A percentile compares a stretch with the other conserved stretches of the same genome.
Evolutionary conservation across 2,329 filamentous ascomycete species (phyloP).

Genomic region (Ilyonectria sp.): DNA sequence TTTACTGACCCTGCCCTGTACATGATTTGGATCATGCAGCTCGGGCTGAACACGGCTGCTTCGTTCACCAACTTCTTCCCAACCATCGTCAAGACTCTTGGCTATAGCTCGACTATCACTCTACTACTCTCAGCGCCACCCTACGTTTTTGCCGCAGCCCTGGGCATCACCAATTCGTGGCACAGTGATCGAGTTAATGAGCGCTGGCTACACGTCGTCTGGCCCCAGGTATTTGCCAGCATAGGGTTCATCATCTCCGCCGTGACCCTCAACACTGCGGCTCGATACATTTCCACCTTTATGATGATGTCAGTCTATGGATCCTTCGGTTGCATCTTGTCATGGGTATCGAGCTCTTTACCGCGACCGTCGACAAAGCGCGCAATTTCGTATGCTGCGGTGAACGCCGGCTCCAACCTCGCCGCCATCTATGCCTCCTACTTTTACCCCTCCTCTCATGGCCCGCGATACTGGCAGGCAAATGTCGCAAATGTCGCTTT

Average conservation of each 20-base stretch:
- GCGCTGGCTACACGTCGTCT: too few relatives aligned
- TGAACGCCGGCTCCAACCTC: constrained; percentile 1
- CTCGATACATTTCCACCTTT: too few relatives aligned
- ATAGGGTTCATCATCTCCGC: too few relatives aligned
- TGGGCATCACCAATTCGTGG: too few relatives aligned
- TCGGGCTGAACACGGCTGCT: constrained; percentile 52
- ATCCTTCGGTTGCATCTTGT: constrained; percentile 1
- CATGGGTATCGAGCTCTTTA: neutral
- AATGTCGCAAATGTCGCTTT: constrained; percentile 4
- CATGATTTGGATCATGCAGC: constrained; percentile 54
- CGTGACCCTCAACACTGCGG: too few relatives aligned
- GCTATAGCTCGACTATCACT: constrained; percentile 71
- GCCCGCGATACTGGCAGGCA: constrained; percentile 1
- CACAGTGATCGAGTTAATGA: too few relatives aligned
- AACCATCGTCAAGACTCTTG: constrained; percentile 65
- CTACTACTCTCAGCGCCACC: constrained; percentile 76
- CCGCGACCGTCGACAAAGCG: neutral
- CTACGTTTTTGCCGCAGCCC: constrained; percentile 65
- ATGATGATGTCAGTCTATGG: neutral
- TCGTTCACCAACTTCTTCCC: constrained; percentile 40
- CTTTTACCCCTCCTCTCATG: constrained; percentile 1
- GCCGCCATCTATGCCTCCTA: neutral
- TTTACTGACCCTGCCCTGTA: constrained; percentile 59
- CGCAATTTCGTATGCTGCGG: constrained; percentile 2
- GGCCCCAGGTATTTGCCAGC: too few relatives aligned